Evolutionary conservation across 1,139 yeast species (phyloP).

Genomic region (Saccharomyces hybrid): DNA sequence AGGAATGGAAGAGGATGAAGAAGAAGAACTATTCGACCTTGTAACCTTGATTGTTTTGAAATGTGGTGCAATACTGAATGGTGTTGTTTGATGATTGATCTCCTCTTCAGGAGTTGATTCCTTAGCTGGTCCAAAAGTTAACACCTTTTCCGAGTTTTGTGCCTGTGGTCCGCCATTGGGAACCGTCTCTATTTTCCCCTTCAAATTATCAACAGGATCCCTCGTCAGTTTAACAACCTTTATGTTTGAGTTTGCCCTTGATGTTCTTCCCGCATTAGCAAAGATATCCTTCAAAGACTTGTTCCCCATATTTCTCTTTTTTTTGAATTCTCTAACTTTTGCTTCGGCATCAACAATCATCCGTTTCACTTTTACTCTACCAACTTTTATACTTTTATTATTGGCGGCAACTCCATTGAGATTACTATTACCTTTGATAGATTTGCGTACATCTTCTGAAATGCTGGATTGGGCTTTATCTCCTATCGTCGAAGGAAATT

Average conservation of each 20-base stretch:
- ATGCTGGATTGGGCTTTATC: not conserved
- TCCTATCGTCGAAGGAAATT: not conserved
- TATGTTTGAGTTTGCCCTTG: not conserved
- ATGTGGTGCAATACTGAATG: not conserved
- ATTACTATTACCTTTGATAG: too few relatives aligned
- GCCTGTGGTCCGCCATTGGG: not conserved
- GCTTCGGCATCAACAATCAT: not conserved
- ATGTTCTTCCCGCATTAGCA: not conserved
- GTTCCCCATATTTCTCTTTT: not conserved
- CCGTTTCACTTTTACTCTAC: not conserved
- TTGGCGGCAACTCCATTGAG: not conserved
- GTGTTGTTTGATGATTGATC: not conserved
- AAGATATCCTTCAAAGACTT: not conserved
- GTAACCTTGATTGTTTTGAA: not conserved
- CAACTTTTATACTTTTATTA: not conserved
- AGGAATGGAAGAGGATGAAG: not conserved
- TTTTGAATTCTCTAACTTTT: not conserved
- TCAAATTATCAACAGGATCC: not conserved
- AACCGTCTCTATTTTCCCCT: not conserved
- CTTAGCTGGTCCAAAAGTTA: not conserved
- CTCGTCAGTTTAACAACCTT: not conserved
- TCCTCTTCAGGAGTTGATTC: not conserved
- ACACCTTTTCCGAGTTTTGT: not conserved
- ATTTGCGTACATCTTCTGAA: not conserved
- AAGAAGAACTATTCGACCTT: not conserved